phyloP scores from a whole-genome alignment of 441 rosid genomes.

The Croton setiger region DNA sequence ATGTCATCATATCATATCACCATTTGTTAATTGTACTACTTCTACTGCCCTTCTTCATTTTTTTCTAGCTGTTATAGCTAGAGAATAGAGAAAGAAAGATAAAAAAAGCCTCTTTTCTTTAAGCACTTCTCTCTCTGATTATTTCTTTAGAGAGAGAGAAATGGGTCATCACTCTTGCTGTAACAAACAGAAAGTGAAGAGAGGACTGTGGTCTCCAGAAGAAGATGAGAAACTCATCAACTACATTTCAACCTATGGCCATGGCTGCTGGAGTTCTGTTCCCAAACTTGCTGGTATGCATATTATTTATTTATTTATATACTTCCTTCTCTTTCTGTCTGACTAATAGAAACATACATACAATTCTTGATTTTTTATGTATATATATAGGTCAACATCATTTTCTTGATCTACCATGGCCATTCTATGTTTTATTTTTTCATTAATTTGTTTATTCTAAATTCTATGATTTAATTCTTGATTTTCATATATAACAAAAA shows the following conservation, averaged over 20 bases:
- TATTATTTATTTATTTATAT: neutral
- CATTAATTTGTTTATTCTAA: no score
- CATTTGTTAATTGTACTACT: no score
- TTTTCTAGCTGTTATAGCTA: no score
- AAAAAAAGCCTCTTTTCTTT: neutral
- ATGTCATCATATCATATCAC: no score
- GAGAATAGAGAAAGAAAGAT: neutral
- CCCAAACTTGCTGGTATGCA: conserved; percentile 85
- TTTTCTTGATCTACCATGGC: neutral
- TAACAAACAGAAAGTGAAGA: conserved; percentile 97
- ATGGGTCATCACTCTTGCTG: conserved; percentile 99
- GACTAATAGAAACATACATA: neutral
- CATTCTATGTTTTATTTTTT: neutral
- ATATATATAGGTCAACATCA: neutral
- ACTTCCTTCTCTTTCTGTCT: neutral
- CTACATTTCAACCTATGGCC: conserved; percentile 90
- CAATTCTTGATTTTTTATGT: conserved; percentile 1
- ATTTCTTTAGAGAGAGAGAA: conserved; percentile 24
- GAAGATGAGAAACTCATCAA: conserved; percentile 93
- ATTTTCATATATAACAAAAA: neutral
- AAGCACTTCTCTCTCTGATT: conserved; percentile 14
- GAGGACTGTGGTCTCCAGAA: conserved; percentile 98
- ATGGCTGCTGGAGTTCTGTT: conserved; percentile 99
- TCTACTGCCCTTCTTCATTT: no score
- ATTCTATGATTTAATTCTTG: neutral